Conservation (phyloP, 2,329 filamentous ascomycete species). For the Trichoderma oligosporum region DNA sequence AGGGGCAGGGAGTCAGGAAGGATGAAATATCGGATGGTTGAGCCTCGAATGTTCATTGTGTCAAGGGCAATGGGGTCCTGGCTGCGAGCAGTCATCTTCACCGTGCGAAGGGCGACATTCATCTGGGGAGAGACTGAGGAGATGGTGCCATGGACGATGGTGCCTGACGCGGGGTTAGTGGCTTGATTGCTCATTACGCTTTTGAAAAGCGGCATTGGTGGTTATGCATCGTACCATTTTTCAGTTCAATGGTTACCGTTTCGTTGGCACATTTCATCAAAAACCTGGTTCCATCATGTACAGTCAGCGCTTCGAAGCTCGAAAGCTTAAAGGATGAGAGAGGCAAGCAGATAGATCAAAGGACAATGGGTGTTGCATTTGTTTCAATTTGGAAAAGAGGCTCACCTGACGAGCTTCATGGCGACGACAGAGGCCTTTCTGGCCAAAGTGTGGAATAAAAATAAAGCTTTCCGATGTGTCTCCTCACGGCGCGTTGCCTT, state of each 20-base stretch:
- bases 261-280: constrained; percentile 99
- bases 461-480: constrained; percentile 9
- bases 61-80: constrained; percentile 86
- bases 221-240: constrained; percentile 68
- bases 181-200: neutral
- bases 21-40: constrained; percentile 94
- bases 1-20: constrained; percentile 92
- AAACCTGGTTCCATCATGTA: constrained; percentile 61
- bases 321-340: constrained; percentile 12
- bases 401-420: constrained; percentile 98
- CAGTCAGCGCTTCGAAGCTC: constrained; percentile 27
- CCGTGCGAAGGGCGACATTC: constrained; percentile 93
- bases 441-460: constrained; percentile 16
- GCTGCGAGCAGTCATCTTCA: constrained; percentile 91
- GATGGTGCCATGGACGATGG: constrained; percentile 94
- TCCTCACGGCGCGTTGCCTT: constrained; percentile 17
- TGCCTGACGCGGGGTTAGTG: constrained; percentile 55
- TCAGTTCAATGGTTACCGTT: constrained; percentile 96
- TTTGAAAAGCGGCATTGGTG: neutral
- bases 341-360: neutral
- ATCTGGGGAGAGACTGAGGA: constrained; percentile 95
- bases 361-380: constrained; percentile 23
- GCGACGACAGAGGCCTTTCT: constrained; percentile 39
- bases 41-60: constrained; percentile 94
- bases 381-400: constrained; percentile 1